Evolutionary conservation across 192 early-diverging fungal genomes (phyloP).

Genomic region (Entomortierella parvispora): DNA sequence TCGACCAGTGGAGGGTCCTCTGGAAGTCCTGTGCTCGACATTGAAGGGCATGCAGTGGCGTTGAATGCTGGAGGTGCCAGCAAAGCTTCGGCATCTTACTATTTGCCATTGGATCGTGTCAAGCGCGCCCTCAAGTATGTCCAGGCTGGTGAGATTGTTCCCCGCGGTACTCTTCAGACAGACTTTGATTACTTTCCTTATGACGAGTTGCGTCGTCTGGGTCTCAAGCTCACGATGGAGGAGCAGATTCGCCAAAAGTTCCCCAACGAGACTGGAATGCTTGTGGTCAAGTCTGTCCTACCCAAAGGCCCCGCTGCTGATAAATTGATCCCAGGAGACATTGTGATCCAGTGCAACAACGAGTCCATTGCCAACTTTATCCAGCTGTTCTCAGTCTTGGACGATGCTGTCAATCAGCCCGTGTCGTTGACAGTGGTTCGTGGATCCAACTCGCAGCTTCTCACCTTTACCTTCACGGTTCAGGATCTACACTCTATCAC

Average conservation of each 20-base stretch:
- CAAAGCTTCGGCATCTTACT: constrained; percentile 77
- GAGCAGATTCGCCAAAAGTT: constrained; percentile 66
- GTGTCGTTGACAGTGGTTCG: constrained; percentile 67
- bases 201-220: constrained; percentile 77
- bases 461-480: constrained; percentile 52
- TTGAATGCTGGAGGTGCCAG: constrained; percentile 79
- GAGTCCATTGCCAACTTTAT: constrained; percentile 79
- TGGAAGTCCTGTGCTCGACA: constrained; percentile 82
- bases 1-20: constrained; percentile 81
- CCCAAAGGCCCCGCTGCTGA: constrained; percentile 75
- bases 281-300: constrained; percentile 68
- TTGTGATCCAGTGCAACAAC: constrained; percentile 73
- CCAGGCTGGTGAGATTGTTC: constrained; percentile 62
- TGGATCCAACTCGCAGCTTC: constrained; percentile 53
- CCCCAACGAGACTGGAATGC: constrained; percentile 77
- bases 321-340: constrained; percentile 74
- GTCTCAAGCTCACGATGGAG: constrained; percentile 73
- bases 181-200: constrained; percentile 77
- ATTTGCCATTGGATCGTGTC: constrained; percentile 80
- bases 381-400: constrained; percentile 68
- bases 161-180: constrained; percentile 82
- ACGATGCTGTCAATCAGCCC: constrained; percentile 64
- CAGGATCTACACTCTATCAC: constrained; percentile 84
- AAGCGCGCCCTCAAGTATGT: constrained; percentile 71
- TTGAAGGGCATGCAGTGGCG: constrained; percentile 79